Evolutionary conservation across 495 filamentous ascomycete genomes (phyloP).

Genomic region (Penicillium cinerascens): DNA sequence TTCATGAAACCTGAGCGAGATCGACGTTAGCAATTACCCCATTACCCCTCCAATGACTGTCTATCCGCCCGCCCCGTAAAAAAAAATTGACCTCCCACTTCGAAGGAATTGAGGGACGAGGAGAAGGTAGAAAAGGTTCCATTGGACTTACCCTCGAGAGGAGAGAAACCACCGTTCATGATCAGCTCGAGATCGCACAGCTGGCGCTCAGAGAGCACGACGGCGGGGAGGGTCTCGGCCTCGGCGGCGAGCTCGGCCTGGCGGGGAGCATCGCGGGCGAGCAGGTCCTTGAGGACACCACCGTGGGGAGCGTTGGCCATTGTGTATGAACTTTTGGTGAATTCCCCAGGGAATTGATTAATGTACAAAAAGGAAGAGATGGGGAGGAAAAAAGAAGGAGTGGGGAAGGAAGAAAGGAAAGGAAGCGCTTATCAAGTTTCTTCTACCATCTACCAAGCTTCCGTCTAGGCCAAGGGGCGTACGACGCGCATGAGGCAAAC

Average conservation of each 20-base stretch:
- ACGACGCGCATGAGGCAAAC: not conserved
- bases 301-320: conserved; percentile 89
- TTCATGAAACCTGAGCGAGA: conserved; percentile 81
- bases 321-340: conserved; percentile 10
- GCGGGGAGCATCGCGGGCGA: conserved; percentile 81
- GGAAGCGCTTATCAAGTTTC: not conserved
- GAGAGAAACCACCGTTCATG: conserved; percentile 94
- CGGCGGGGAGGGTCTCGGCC: conserved; percentile 80
- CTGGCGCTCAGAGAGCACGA: conserved; percentile 86
- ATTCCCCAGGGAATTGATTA: not conserved
- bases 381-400: conserved; percentile 8
- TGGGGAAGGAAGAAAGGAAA: conserved; percentile 7
- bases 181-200: conserved; percentile 96
- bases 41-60: conserved; percentile 23
- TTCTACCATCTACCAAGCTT: not conserved
- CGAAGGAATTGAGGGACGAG: not conserved
- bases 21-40: conserved; percentile 29
- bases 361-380: conserved; percentile 5
- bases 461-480: not conserved
- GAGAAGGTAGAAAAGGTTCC: not conserved
- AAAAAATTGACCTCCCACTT: not conserved
- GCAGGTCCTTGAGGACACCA: conserved; percentile 93
- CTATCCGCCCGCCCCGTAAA: conserved; percentile 7
- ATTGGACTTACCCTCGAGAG: conserved; percentile 76
- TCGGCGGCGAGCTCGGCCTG: conserved; percentile 73